Conservation (phyloP, 2,329 filamentous ascomycete genomes). For the Ophiostoma sp. region DNA sequence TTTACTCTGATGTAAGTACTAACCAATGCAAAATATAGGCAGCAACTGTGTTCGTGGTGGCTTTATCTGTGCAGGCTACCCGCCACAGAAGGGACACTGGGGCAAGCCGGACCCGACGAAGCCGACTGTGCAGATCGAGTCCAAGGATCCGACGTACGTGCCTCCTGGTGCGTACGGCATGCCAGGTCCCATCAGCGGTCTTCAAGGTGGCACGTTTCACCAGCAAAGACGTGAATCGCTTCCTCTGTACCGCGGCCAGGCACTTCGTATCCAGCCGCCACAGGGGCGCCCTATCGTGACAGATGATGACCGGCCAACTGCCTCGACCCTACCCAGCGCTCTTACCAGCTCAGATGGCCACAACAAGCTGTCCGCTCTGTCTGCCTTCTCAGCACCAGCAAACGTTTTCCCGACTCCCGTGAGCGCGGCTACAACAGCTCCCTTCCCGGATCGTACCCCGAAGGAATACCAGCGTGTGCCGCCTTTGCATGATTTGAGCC, state of each 20-base stretch:
- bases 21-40: slow-evolving; percentile 49
- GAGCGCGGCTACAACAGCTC: slow-evolving; percentile 49
- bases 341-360: slow-evolving; percentile 57
- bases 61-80: slow-evolving; percentile 90
- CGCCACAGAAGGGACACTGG: slow-evolving; percentile 74
- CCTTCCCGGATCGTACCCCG: slow-evolving; percentile 51
- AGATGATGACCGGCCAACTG: slow-evolving; percentile 61
- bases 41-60: slow-evolving; percentile 88
- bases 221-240: slow-evolving; percentile 56
- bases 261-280: slow-evolving; percentile 63
- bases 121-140: slow-evolving; percentile 73
- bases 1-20: not conserved
- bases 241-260: slow-evolving; percentile 61
- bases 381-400: slow-evolving; percentile 49
- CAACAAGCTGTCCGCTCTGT: slow-evolving; percentile 58
- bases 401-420: slow-evolving; percentile 64
- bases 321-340: slow-evolving; percentile 59
- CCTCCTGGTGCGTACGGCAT: slow-evolving; percentile 63
- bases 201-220: slow-evolving; percentile 18
- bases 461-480: slow-evolving; percentile 61
- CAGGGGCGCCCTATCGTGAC: slow-evolving; percentile 56
- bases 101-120: slow-evolving; percentile 72
- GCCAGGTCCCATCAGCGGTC: slow-evolving; percentile 38
- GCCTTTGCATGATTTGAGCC: slow-evolving; percentile 59
- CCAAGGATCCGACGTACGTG: slow-evolving; percentile 70